These are phyloP conservation scores for Rhizomucor pusillus DNA, from an alignment of 371 early-diverging fungal species.

Conservation along the genomic window DNA sequence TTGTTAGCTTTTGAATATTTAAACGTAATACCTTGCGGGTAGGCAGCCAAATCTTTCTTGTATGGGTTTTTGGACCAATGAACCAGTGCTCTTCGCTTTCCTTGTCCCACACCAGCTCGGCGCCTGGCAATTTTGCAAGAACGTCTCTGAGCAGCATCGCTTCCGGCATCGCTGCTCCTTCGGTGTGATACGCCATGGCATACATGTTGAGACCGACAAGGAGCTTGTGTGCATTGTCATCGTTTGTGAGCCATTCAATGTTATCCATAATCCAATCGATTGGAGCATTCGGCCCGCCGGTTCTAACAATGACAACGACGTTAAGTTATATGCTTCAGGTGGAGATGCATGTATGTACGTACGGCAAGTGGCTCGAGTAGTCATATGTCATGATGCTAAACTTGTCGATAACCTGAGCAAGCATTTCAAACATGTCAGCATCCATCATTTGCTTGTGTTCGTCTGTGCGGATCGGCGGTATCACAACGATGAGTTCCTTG, in stretches of 20 bases:
- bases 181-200: constrained; percentile 44
- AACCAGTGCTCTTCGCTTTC: constrained; percentile 47
- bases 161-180: constrained; percentile 16
- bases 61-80: constrained; percentile 30
- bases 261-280: constrained; percentile 58
- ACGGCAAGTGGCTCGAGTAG: constrained; percentile 44
- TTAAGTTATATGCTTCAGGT: not conserved
- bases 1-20: no score
- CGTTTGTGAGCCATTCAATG: constrained; percentile 37
- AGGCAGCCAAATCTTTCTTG: constrained; percentile 48
- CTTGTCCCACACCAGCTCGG: constrained; percentile 42
- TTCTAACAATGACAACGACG: constrained; percentile 12
- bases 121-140: constrained; percentile 27
- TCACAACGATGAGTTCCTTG: constrained; percentile 46
- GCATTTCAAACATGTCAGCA: constrained; percentile 29
- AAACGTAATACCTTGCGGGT: constrained; percentile 49
- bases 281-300: constrained; percentile 56
- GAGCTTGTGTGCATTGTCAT: constrained; percentile 38
- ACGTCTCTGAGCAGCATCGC: constrained; percentile 35
- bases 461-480: constrained; percentile 40
- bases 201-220: constrained; percentile 58
- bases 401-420: constrained; percentile 45
- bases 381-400: constrained; percentile 68
- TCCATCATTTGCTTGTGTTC: constrained; percentile 26
- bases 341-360: constrained; percentile 9